phyloP scores from a whole-genome alignment of 306 rosid genomes.

The Boehmeria nivea region DNA sequence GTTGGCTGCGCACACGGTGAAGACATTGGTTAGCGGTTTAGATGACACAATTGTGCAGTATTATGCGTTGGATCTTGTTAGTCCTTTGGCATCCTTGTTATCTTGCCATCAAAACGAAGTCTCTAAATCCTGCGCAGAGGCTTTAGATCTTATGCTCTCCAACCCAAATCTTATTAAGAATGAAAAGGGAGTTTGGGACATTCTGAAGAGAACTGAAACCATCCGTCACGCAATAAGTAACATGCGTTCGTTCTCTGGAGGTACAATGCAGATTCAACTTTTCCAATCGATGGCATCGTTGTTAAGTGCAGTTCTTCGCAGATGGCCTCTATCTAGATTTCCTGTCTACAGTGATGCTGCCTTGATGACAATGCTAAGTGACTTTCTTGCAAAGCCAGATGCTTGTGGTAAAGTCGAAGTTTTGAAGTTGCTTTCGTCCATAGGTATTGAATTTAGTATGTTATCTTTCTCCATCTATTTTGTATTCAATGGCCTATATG shows the following conservation, averaged over 20 bases:
- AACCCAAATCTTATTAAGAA: conserved; percentile 41
- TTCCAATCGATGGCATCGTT: conserved; percentile 61
- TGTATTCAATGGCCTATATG: conserved; percentile 12
- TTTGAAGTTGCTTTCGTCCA: conserved; percentile 68
- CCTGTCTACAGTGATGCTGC: conserved; percentile 52
- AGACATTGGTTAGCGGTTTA: conserved; percentile 48
- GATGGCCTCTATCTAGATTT: conserved; percentile 70
- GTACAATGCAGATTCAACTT: conserved; percentile 44
- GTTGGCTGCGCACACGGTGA: conserved; percentile 50
- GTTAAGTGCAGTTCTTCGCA: conserved; percentile 59
- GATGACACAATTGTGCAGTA: conserved; percentile 45
- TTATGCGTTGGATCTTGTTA: conserved; percentile 51
- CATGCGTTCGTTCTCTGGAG: conserved; percentile 35
- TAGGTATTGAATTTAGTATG: conserved; percentile 55
- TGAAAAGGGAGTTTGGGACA: conserved; percentile 57
- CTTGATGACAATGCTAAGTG: conserved; percentile 43
- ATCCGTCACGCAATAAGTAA: conserved; percentile 35
- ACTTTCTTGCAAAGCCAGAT: conserved; percentile 35
- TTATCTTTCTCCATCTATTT: conserved; percentile 5
- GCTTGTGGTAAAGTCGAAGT: conserved; percentile 36
- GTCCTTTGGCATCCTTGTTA: conserved; percentile 56
- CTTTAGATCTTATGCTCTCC: conserved; percentile 55
- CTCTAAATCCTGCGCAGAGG: conserved; percentile 47
- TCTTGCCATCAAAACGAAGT: conserved; percentile 49
- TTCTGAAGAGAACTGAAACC: conserved; percentile 39